Evolutionary conservation across 208 protist species (phyloP), one percentile per base, ranked within the genome.

Genomic region (Trypanosoma boissoni): DNA sequence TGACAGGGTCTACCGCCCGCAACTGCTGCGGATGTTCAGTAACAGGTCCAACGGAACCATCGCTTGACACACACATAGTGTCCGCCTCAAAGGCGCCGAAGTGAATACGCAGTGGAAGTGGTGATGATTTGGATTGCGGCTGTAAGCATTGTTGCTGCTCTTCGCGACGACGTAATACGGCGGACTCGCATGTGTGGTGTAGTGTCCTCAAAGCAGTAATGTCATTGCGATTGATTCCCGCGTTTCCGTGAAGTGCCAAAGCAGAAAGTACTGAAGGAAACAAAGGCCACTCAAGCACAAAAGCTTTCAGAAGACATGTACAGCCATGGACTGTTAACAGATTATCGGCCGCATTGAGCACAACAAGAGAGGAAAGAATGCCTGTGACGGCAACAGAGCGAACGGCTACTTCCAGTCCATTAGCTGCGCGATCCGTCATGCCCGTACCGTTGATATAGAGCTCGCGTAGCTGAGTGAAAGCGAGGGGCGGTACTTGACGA

Each of bases 321-420:
- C 86, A 92, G 12, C 86, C 86, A 0, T 64, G 39, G 3, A 56
- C 64, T 3, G 79, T 82, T 1, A 92, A 51, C 14, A 83, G 41
- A 54, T 92, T 92, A 20, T 80, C 74, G 0, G 81, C 74, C 1
- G 86, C 63, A 44, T 88, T 76, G 32, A 92, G 65, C 45, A 84
- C 68, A 6, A 58, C n/a, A 29, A 92, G 58, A 2, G 39, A 41
- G 5, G 68, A 62, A 27, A 89, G 51, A 61, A 88, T 74, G 24
- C 77, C 76, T 4, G 80, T 83, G 5, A 44, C 37, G 50, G 9
- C 72, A 34, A 37, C 60, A 54, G 46, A 64, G 41, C 44, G 71
- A 56, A 61, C 73, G 54, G 76, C 76, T 7, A 84, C 53, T 14
- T 67, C 77, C 10, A 93, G 70, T 0, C 78, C 83, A 14, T 59